Base-by-base conservation (phyloP, 1,284 basidiomycete genomes). In the Ustilago loliicola region DNA sequence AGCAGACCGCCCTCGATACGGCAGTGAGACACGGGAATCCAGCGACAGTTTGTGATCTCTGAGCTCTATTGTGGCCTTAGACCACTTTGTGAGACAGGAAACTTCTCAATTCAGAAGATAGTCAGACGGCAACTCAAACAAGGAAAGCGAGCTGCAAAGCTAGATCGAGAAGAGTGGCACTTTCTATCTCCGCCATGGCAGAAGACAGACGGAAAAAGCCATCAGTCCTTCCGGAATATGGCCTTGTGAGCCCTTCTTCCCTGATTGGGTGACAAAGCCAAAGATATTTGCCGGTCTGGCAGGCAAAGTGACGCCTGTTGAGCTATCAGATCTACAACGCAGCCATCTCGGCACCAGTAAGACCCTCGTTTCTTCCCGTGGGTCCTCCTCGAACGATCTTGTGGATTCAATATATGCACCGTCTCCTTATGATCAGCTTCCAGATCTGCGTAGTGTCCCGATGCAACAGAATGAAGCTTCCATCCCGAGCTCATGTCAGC, bases 141-240 rank as follows among this genome's bases (percentile, higher is more conserved):
- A 36, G 52, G 30, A 5, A 36, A 36, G 30, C 42, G 34, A 48
- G 55, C 53, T 62, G 60, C 66, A 29, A 58, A 19, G 15, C 23
- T 53, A 25, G 61, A 68, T 48, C 55, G 60, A 68, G 21, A 54
- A n/a, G 23, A 38, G 29, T 6, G 11, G 3, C 23, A 17, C 2
- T 53, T 68, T 68, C 30, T 42, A 63, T 54, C 60, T 68, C 66
- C 60, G 60, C 61, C 1, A 40, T 45, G 7, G 6, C 40, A 47
- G 38, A 23, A 19, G 7, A 3, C 7, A 10, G 4, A 32, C 34
- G 34, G n/a, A 52, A 29, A 38, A 17, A 59, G 32, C 7, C 8
- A 45, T 15, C 17, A 21, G 8, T 21, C 19, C 13, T 52, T 36
- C 29, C 42, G 42, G 21, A 45, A 45, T 5, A 19, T 11, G 19